phyloP scores from a whole-genome alignment of 495 filamentous ascomycete species.

The Penicillium antarcticum region DNA sequence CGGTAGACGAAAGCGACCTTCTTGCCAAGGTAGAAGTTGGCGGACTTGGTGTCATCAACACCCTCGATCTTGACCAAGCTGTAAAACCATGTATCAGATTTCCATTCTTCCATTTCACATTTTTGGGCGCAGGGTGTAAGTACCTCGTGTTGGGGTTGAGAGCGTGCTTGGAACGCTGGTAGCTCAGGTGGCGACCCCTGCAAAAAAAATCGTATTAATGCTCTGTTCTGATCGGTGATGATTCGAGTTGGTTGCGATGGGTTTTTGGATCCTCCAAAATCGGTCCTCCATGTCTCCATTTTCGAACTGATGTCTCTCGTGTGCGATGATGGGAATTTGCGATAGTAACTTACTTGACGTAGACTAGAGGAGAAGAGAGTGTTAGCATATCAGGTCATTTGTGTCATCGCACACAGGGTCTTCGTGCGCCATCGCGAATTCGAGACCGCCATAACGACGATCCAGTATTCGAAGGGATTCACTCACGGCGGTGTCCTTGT shows the following conservation, averaged over 20 bases:
- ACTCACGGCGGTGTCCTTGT: constrained; percentile 83
- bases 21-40: constrained; percentile 92
- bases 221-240: constrained; percentile 18
- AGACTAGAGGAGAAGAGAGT: constrained; percentile 56
- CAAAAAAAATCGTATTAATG: constrained; percentile 36
- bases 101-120: constrained; percentile 15
- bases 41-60: constrained; percentile 81
- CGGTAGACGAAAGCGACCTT: constrained; percentile 97
- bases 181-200: constrained; percentile 91
- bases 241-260: neutral
- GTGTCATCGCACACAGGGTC: constrained; percentile 6
- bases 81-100: constrained; percentile 27
- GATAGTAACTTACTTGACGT: constrained; percentile 77
- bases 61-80: constrained; percentile 95
- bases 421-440: constrained; percentile 14
- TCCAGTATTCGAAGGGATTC: constrained; percentile 14
- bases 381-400: constrained; percentile 33
- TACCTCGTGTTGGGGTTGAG: constrained; percentile 76
- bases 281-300: constrained; percentile 9
- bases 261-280: constrained; percentile 7
- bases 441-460: constrained; percentile 8
- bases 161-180: constrained; percentile 83
- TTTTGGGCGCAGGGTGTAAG: constrained; percentile 15
- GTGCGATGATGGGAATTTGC: constrained; percentile 22
- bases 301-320: constrained; percentile 13